phyloP scores from a whole-genome alignment of 2,329 filamentous ascomycete genomes.

The Malbranchea zuffiana region DNA sequence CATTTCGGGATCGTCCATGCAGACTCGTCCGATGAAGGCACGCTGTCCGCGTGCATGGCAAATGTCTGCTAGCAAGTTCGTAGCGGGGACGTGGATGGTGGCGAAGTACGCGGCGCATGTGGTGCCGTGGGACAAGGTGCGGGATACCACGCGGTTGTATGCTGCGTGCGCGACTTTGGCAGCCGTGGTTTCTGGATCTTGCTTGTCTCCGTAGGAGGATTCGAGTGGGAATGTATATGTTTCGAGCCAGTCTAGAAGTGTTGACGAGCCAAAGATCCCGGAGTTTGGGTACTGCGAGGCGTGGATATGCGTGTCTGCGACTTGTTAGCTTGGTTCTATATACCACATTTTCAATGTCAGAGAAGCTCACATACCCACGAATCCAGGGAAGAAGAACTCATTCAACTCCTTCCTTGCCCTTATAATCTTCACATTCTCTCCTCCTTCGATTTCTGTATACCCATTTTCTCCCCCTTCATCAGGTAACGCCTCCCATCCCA shows the following conservation, averaged over 20 bases:
- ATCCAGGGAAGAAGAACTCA: slow-evolving; percentile 39
- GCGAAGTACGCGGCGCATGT: slow-evolving; percentile 94
- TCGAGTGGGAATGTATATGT: slow-evolving; percentile 95
- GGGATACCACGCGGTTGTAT: slow-evolving; percentile 66
- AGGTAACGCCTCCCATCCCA: slow-evolving; percentile 24
- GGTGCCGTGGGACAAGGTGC: slow-evolving; percentile 79
- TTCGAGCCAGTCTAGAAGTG: slow-evolving; percentile 84
- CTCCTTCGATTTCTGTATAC: slow-evolving; percentile 4
- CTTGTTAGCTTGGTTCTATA: neutral
- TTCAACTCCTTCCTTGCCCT: slow-evolving; percentile 32
- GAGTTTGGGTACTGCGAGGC: slow-evolving; percentile 90
- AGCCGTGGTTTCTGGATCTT: slow-evolving; percentile 18
- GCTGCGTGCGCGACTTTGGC: slow-evolving; percentile 36
- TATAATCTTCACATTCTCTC: slow-evolving; percentile 22
- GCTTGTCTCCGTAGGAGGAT: slow-evolving; percentile 49
- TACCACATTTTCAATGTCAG: neutral
- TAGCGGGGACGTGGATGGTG: slow-evolving; percentile 73
- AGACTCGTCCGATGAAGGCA: slow-evolving; percentile 85
- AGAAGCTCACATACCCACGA: slow-evolving; percentile 31
- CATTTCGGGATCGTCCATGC: slow-evolving; percentile 64
- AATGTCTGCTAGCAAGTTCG: slow-evolving; percentile 80
- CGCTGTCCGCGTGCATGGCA: slow-evolving; percentile 73
- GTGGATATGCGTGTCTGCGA: slow-evolving; percentile 81
- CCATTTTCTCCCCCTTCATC: slow-evolving; percentile 13
- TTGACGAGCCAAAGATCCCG: slow-evolving; percentile 87